A percentile compares a stretch with the other conserved stretches of the same genome.
These are phyloP conservation scores for Termitomyces sp. DNA, from an alignment of 768 basidiomycete species.

Conservation along the genomic window DNA sequence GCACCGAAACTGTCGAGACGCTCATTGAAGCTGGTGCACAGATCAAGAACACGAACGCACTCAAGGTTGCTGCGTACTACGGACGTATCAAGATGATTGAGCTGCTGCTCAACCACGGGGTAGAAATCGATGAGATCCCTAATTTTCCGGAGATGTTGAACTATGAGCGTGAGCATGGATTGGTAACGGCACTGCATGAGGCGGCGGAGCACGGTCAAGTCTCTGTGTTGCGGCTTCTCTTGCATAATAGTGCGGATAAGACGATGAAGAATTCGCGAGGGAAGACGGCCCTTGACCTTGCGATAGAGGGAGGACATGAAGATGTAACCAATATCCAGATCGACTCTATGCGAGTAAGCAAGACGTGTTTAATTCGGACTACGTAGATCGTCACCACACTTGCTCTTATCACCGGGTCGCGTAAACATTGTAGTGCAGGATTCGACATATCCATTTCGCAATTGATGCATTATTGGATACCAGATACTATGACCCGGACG, in stretches of 20 bases:
- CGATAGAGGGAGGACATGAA: not conserved
- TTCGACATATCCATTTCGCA: not conserved
- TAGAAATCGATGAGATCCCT: slow-evolving; percentile 13
- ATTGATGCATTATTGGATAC: not conserved
- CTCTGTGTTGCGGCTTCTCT: slow-evolving; percentile 5
- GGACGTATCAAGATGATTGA: slow-evolving; percentile 10
- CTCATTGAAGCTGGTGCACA: slow-evolving; percentile 7
- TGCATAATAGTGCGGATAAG: slow-evolving; percentile 1
- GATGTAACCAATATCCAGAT: not conserved
- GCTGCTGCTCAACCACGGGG: slow-evolving; percentile 10
- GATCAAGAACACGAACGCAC: slow-evolving; percentile 11
- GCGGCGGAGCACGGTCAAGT: slow-evolving; percentile 11
- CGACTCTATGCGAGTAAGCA: not conserved
- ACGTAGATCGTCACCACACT: not conserved
- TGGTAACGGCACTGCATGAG: slow-evolving; percentile 14
- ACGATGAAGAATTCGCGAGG: slow-evolving; percentile 1
- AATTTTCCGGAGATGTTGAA: slow-evolving; percentile 7
- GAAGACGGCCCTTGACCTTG: slow-evolving; percentile 6
- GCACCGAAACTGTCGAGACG: not conserved
- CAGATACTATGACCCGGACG: not conserved
- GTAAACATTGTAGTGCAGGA: not conserved
- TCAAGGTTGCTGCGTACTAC: slow-evolving; percentile 14
- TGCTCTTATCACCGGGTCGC: not conserved
- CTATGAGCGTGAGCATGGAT: slow-evolving; percentile 9
- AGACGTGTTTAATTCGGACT: not conserved